Evolutionary conservation across 768 basidiomycete genomes (phyloP), one percentile per base, ranked within the genome.

Genomic region (Mrakia blollopis): DNA sequence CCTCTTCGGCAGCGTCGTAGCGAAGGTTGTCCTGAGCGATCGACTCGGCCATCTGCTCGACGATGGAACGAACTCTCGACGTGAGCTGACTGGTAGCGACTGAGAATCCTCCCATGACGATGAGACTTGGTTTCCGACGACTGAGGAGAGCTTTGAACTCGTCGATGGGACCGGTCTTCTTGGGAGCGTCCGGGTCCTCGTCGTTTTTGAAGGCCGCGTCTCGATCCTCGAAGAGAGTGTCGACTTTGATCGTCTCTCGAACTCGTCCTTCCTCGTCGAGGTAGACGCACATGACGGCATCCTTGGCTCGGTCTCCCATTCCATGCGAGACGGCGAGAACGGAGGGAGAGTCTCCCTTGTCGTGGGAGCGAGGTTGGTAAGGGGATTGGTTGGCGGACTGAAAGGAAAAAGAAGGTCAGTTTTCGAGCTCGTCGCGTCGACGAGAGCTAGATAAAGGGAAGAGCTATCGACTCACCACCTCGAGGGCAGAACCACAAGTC

Each of bases 301-400:
- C 96, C 81, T 91, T 92, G 80, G 91, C 89, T 54, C 93, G 92
- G 80, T 97, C 94, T 52, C 97, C 97, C 84, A 92, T 91, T 52
- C 97, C 97, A 90, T 93, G 94, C 10, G 95, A 96, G 75, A 96
- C 83, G 4, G 95, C 92, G 60, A 99, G 87, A 30, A 98, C 93
- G 30, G 83, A 90, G 87, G 68, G 94, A 84, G 57, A 88, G 85
- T 81, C 92, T 89, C 92, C 94, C 72, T 86, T 84, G 75, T 88
- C 89, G 85, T 91, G 88, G 10, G 87, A 87, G 0, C 86, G 83
- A 7, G 88, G 88, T 35, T 84, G 82, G 80, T 88, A 94, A 0
- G 95, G 92, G 9, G 91, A 91, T 13, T 91, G 89, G 81, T 95
- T 91, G 80, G 94, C 87, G 72, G 92, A 89, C 94, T 97, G 80